Base-by-base conservation (phyloP, 371 early-diverging fungal genomes). In the Mortierella sp. region DNA sequence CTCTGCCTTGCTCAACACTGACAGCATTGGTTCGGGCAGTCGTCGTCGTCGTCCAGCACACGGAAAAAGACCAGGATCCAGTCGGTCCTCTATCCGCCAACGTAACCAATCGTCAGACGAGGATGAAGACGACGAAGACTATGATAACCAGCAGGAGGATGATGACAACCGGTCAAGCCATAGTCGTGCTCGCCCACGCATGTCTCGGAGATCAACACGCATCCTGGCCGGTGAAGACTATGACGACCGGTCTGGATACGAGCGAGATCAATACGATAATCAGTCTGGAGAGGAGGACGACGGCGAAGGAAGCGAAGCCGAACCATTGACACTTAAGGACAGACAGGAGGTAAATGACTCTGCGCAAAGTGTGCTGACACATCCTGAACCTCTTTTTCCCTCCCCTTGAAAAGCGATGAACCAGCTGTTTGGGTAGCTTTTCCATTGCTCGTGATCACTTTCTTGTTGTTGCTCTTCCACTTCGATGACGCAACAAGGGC, bases 261-360 rank as follows among this genome's bases (percentile, higher is more conserved):
- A 52, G 42, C 76, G 78, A 26, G 78, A 81, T 0, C 76, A 76
- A 14, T 55, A 80, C 60, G 70, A 80, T 24, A 48, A 76, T 19
- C 83, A 73, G n/a, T 76, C 81, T 7, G 79, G 48, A 38, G 79
- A 85, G 31, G 72, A 78, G 16, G 84, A 83, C 19, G 89, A 88
- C 0, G 84, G 84, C 16, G 89, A 89, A 65, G 88, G 84, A 63
- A 81, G 83, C 28, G 91, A 92, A 16, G 83, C 82, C 70, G 94
- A 93, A 57, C 87, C 82, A 80, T 87, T 91, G 89, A 94, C 94
- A 0, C 87, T 95, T n/a, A 94, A 94, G 70, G 94, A 94, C 75
- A 84, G 92, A 72, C 94, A 94, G 80, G 94, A 94, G 76, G 93
- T 92, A 89, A 75, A 80, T 44, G n/a, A n/a, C 47, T 55, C 44